These are phyloP conservation scores for Bocquillonia castaneifolia DNA, from an alignment of 441 rosid genomes.

Conservation along the genomic window DNA sequence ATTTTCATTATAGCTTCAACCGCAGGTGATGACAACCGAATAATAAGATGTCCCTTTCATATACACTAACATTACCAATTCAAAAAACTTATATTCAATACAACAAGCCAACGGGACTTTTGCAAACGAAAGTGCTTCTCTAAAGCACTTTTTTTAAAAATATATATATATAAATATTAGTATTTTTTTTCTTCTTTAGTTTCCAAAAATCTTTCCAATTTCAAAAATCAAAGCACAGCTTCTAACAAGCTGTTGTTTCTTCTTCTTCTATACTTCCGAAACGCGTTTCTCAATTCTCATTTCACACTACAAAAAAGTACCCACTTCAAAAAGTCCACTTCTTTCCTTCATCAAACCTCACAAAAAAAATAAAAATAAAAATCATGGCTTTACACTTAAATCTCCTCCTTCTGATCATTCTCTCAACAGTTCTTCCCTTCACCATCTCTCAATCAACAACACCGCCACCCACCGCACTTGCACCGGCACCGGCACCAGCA, in stretches of 20 bases:
- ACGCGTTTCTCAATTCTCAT: background rate
- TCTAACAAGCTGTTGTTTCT: slow-evolving; percentile 16
- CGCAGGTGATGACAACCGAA: background rate
- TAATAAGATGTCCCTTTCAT: no score
- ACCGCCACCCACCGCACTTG: background rate
- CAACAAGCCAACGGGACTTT: background rate
- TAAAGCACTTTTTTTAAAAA: background rate
- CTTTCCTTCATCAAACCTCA: no score
- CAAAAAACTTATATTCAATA: no score
- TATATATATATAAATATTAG: no score
- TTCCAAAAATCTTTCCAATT: no score
- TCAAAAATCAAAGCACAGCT: slow-evolving; percentile 16
- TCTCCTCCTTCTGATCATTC: slow-evolving; percentile 27
- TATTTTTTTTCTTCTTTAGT: no score
- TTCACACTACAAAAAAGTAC: background rate
- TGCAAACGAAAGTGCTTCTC: background rate
- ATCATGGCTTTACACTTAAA: slow-evolving; percentile 24
- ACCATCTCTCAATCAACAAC: slow-evolving; percentile 34
- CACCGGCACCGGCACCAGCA: slow-evolving; percentile 42
- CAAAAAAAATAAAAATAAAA: background rate
- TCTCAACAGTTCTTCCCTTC: slow-evolving; percentile 26
- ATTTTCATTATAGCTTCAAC: background rate
- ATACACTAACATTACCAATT: no score
- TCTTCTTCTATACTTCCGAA: background rate
- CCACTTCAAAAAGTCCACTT: slow-evolving; percentile 7